Percentiles rank a stretch among this genome's conserved stretches.
Conservation (phyloP, 495 filamentous ascomycete genomes). For the Niebla homalea region DNA sequence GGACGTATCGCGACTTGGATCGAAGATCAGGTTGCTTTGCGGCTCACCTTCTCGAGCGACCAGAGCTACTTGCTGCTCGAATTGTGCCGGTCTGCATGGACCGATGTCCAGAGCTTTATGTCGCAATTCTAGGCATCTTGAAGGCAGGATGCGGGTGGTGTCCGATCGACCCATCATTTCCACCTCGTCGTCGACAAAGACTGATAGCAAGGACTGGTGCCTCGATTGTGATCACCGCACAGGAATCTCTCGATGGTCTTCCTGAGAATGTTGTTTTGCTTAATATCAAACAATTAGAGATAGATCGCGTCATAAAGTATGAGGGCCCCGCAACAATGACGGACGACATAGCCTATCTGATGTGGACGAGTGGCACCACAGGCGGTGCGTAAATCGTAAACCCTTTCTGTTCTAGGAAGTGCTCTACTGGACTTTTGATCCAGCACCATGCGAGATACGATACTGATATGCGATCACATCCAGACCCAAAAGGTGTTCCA, state of each 20-base stretch:
- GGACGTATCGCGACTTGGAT: slow-evolving; percentile 24
- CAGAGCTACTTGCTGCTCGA: slow-evolving; percentile 17
- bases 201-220: slow-evolving; percentile 22
- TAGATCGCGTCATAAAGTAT: neutral
- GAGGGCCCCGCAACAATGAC: slow-evolving; percentile 8
- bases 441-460: neutral
- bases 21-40: slow-evolving; percentile 20
- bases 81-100: slow-evolving; percentile 70
- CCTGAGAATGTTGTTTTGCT: slow-evolving; percentile 17
- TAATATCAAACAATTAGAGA: slow-evolving; percentile 15
- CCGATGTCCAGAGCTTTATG: slow-evolving; percentile 65
- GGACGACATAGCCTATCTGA: slow-evolving; percentile 21
- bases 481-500: slow-evolving; percentile 14
- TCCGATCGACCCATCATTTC: slow-evolving; percentile 27
- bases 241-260: slow-evolving; percentile 18
- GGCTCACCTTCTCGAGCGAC: slow-evolving; percentile 11
- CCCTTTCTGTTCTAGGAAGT: neutral
- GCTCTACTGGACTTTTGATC: neutral
- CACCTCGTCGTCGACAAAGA: slow-evolving; percentile 24
- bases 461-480: neutral
- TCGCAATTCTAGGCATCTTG: slow-evolving; percentile 65
- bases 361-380: slow-evolving; percentile 30
- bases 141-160: slow-evolving; percentile 42
- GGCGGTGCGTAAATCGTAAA: neutral
- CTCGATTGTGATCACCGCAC: slow-evolving; percentile 17